These are phyloP conservation scores for Naganishia randhawae DNA, from an alignment of 768 basidiomycete species.

Conservation along the genomic window DNA sequence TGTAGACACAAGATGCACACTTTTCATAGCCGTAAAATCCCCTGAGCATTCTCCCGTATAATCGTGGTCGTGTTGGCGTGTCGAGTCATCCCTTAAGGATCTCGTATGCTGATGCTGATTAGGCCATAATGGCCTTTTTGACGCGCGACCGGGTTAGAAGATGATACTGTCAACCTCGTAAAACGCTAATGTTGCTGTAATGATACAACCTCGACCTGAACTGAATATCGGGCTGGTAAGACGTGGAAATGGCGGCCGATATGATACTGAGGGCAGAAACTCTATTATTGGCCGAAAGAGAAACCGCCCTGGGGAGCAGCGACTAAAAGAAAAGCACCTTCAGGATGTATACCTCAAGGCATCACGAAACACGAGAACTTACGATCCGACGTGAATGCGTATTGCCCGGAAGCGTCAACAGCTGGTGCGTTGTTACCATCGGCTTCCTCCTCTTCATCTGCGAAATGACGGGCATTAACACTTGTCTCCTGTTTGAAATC, in stretches of 20 bases:
- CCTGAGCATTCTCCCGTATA: background rate
- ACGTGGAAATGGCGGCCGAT: background rate
- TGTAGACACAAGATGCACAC: background rate
- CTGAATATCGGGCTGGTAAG: background rate
- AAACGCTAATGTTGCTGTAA: constrained; percentile 15
- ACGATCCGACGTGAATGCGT: constrained; percentile 51
- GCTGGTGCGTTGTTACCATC: constrained; percentile 72
- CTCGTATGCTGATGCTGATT: constrained; percentile 24
- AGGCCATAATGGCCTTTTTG: constrained; percentile 17
- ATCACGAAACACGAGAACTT: constrained; percentile 40
- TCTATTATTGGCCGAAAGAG: constrained; percentile 64
- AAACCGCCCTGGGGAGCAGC: constrained; percentile 91
- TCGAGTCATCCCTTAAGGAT: constrained; percentile 31
- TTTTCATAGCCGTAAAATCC: background rate
- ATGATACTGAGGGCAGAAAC: background rate
- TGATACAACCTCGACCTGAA: constrained; percentile 13
- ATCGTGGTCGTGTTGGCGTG: constrained; percentile 4
- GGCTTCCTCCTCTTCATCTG: constrained; percentile 80
- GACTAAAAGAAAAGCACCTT: constrained; percentile 55
- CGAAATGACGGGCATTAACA: constrained; percentile 24
- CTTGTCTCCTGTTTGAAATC: no score
- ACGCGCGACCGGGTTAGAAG: background rate
- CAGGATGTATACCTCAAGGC: constrained; percentile 56
- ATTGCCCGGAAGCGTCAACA: constrained; percentile 54
- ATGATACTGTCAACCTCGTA: constrained; percentile 6